Evolutionary conservation across 2,329 filamentous ascomycete genomes (phyloP), one percentile per base, ranked within the genome.

Genomic region (Colletotrichum agaves): DNA sequence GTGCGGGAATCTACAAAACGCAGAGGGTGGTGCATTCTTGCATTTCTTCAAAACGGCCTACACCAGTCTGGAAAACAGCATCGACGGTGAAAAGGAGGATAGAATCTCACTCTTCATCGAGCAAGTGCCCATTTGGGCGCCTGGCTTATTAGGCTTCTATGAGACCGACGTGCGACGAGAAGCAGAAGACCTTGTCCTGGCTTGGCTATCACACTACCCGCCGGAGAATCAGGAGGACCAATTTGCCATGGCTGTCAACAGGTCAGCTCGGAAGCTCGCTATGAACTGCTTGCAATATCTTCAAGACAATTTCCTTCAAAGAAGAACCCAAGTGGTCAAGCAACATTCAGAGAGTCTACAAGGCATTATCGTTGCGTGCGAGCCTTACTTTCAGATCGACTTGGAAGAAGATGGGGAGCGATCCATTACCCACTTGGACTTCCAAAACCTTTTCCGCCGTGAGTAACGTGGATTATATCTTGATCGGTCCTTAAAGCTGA

Each of bases 1-100:
- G 67, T 84, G 82, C 69, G 75, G 74, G 44, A 74, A 71, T 15
- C 69, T 88, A 12, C 81, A 84, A 56, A 82, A 83, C 57, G 74
- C 76, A 2, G 86, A 89, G 69, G 85, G 83, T 0, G 76, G 76
- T 33, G 78, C 78, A 3, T 87, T 87, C 65, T 75, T 88, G 46
- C 78, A 81, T 1, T 84, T 87, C 59, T 77, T 77, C 72, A 74
- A 61, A 49, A 71, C 64, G 37, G 75, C 74, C 46, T 72, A 75
- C 68, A 71, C 71, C 44, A 75, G 75, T 15, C 74, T 74, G 43
- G 74, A 73, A 41, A 72, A 73, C 13, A 75, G 76, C 3, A 71
- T 74, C 31, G 74, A 70, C 13, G 75, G 74, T 27, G 74, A 70
- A 37, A 11, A 15, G 15, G 72, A 74, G 12, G 47, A 15, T 19